Base-by-base conservation (phyloP, 768 basidiomycete species). In the Naematelia encephala region DNA sequence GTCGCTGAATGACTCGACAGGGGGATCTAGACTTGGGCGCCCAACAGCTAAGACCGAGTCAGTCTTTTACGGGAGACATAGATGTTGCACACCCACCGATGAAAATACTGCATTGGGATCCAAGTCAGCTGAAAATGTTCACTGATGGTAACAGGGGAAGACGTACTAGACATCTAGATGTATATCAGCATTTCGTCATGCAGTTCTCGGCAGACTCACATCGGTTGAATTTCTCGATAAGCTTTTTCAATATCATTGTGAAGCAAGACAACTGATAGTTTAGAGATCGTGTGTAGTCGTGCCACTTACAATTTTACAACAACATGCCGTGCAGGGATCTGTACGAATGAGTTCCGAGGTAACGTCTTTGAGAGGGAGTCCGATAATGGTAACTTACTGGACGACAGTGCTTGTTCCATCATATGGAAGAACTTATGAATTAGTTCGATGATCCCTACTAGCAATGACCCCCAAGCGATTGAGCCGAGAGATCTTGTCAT, bases 111-210 rank as follows among this genome's bases (percentile, higher is more conserved):
- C 8, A 29, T 16, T n/a, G 29, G 22, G n/a, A 28, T 2, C 3
- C 29, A 28, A 19, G 29, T 52, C 29, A 52, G 34, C 34, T 8
- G 51, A 5, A 5, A 14, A 48, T 12, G 12, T 16, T 27, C 27
- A 2, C 4, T 28, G 13, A n/a, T 14, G 21, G 25, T 14, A 5
- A 27, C n/a, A 5, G 21, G 4, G 34, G 8, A 28, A 4, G 22
- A 50, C 51, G 4, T 29, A 52, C 51, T 27, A 19, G 29, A 52
- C 51, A 42, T 52, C 51, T 52, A 30, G 11, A 19, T 52, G 51
- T 52, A 19, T 27, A 29, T 23, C 14, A 11, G 10, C 4, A 5
- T 16, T 2, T n/a, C 13, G n/a, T n/a, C 25, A 30, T 30, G 5
- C 8, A 52, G 3, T 28, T 5, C 34, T 27, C 10, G 25, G 34